Percentiles rank a stretch among this genome's conserved stretches.
These are phyloP conservation scores for Pseudopithomyces maydicus DNA, from an alignment of 2,329 filamentous ascomycete genomes.

Conservation along the genomic window DNA sequence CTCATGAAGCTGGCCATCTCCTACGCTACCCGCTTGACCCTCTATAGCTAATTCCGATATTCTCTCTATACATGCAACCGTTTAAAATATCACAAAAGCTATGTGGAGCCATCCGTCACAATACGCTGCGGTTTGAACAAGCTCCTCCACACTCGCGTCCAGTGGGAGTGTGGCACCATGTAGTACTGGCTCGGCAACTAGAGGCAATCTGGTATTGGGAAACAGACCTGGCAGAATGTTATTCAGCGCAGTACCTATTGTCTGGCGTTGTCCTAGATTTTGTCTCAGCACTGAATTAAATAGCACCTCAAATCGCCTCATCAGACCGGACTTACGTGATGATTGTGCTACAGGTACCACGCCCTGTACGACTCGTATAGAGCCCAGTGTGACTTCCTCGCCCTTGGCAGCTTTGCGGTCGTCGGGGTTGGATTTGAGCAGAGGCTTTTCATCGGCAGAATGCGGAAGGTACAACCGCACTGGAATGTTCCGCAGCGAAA, in stretches of 20 bases:
- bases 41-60: too few species aligned
- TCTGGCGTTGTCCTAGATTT: slow-evolving; percentile 60
- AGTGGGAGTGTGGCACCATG: slow-evolving; percentile 88
- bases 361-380: slow-evolving; percentile 68
- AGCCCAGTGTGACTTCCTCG: slow-evolving; percentile 40
- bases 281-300: slow-evolving; percentile 17
- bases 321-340: slow-evolving; percentile 32
- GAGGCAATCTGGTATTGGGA: slow-evolving; percentile 80
- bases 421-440: not conserved
- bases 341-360: slow-evolving; percentile 63
- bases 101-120: slow-evolving; percentile 91
- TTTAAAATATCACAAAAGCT: slow-evolving; percentile 73
- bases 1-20: too few species aligned
- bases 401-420: not conserved
- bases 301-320: not conserved
- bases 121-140: slow-evolving; percentile 83
- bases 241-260: slow-evolving; percentile 79
- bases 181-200: slow-evolving; percentile 81
- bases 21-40: too few species aligned
- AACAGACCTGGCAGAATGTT: slow-evolving; percentile 79
- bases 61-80: slow-evolving; percentile 2
- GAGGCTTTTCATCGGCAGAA: slow-evolving; percentile 11
- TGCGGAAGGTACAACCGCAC: slow-evolving; percentile 80
- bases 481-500: slow-evolving; percentile 77
- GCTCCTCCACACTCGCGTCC: slow-evolving; percentile 76